These are phyloP conservation scores for Cichorium intybus DNA, from an alignment of 140 eudicot species.

Conservation along the genomic window DNA sequence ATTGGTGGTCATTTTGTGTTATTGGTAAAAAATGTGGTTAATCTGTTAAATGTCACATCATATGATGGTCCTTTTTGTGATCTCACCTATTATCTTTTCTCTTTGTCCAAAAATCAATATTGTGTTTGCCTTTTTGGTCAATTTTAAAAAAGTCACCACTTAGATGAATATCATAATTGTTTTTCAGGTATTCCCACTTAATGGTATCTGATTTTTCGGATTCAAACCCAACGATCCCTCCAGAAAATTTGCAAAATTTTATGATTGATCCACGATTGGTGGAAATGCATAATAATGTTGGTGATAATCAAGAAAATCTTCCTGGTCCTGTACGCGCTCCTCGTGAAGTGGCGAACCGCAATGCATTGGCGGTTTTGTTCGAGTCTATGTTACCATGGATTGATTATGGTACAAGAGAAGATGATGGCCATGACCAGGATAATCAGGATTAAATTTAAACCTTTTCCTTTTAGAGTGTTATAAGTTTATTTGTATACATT, in stretches of 20 bases:
- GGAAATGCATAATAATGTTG: slow-evolving; percentile 42
- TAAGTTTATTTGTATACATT: not conserved
- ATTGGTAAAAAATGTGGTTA: too few species aligned
- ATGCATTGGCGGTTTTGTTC: slow-evolving; percentile 67
- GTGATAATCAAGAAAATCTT: slow-evolving; percentile 23
- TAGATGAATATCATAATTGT: too few species aligned
- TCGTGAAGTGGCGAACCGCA: slow-evolving; percentile 65
- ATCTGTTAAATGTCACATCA: too few species aligned
- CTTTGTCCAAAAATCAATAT: too few species aligned
- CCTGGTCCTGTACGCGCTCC: slow-evolving; percentile 35
- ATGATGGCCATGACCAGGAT: slow-evolving; percentile 30
- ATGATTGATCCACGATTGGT: slow-evolving; percentile 61
- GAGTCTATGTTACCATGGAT: slow-evolving; percentile 88
- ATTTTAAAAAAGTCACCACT: too few species aligned
- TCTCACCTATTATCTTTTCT: too few species aligned
- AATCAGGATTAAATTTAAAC: slow-evolving; percentile 25
- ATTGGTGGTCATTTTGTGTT: too few species aligned
- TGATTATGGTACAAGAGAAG: slow-evolving; percentile 54
- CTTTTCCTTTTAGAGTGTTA: not conserved
- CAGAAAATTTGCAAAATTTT: slow-evolving; percentile 79
- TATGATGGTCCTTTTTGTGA: too few species aligned
- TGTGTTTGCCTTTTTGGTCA: too few species aligned
- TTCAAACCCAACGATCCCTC: slow-evolving; percentile 80
- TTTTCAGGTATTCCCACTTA: slow-evolving; percentile 69
- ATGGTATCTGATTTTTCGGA: slow-evolving; percentile 87